Evolutionary conservation across 2,329 filamentous ascomycete genomes (phyloP).

Genomic region (Hypoxylon sp.): DNA sequence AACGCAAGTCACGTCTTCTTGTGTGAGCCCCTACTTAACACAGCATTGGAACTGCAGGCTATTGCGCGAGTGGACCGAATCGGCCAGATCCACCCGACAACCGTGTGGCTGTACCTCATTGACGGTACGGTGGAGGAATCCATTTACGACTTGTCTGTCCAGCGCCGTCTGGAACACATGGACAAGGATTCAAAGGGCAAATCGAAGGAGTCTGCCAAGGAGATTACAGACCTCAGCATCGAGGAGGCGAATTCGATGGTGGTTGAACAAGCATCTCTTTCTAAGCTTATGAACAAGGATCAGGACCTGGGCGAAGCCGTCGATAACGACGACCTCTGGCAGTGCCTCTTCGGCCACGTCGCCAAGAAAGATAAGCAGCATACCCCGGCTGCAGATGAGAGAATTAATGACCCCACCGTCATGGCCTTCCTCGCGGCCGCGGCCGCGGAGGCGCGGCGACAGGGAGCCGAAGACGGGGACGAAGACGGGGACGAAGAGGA

Average conservation of each 20-base stretch:
- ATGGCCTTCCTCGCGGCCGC: slow-evolving; percentile 62
- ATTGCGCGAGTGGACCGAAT: slow-evolving; percentile 97
- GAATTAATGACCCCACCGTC: slow-evolving; percentile 44
- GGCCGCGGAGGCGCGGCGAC: slow-evolving; percentile 59
- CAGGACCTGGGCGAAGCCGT: slow-evolving; percentile 84
- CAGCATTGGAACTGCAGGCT: slow-evolving; percentile 92
- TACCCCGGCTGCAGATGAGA: slow-evolving; percentile 42
- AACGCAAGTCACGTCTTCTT: slow-evolving; percentile 95
- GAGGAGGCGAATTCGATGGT: slow-evolving; percentile 90
- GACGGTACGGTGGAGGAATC: slow-evolving; percentile 91
- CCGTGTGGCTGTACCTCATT: slow-evolving; percentile 96
- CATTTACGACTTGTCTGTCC: slow-evolving; percentile 89
- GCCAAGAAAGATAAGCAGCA: slow-evolving; percentile 53
- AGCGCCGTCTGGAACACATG: slow-evolving; percentile 84
- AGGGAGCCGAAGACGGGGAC: not conserved
- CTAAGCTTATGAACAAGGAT: slow-evolving; percentile 78
- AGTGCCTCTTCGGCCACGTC: slow-evolving; percentile 82
- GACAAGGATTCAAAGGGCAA: slow-evolving; percentile 60
- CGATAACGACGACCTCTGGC: slow-evolving; percentile 84
- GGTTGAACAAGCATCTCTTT: slow-evolving; percentile 79
- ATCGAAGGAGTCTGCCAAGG: slow-evolving; percentile 59
- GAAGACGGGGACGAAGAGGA: not conserved
- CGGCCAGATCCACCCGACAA: slow-evolving; percentile 88
- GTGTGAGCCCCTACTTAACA: slow-evolving; percentile 93
- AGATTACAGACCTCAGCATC: slow-evolving; percentile 73